Base-by-base conservation (phyloP, 768 basidiomycete genomes). In the Suillus discolor region DNA sequence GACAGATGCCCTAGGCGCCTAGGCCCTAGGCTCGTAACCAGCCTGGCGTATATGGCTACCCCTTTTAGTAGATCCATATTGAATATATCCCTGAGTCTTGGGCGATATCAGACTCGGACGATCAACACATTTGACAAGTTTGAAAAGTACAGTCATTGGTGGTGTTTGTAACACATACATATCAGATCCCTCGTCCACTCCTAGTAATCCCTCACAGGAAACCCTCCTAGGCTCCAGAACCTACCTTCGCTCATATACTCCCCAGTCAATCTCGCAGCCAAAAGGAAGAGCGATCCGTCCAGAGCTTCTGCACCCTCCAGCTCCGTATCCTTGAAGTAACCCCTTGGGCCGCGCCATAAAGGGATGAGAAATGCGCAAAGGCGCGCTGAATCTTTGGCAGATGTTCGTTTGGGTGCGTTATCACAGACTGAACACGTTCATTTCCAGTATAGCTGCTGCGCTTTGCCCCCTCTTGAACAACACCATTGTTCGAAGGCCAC, bases 211-310 rank as follows among this genome's bases (percentile, higher is more conserved):
- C 11, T 34, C 18, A 5, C 34, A 38, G 41, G 73, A 62, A 79
- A 76, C 6, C 74, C 77, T 3, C 72, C 68, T 1, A 68, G 61
- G 61, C 74, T 70, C 68, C 77, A 81, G 1, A 55, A 67, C 5
- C 61, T 65, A 13, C 72, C 65, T 64, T 77, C 31, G 0, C 79
- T 81, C 12, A 79, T 51, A 31, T 70, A 70, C 47, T 78, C 72
- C 31, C 72, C 68, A 0, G 77, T 78, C 54, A 80, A 51, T 54
- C 76, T 60, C 4, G 78, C 70, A 12, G 68, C 68, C 63, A 75
- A 69, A 66, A 77, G 31, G 66, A 80, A 80, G 45, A 81, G 9
- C 3, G 79, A 73, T 36, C 80, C 80, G 41, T 81, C 79, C 18
- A 81, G 51, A 2, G 71, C 31, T 36, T 72, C 79, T 0, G 75